These are phyloP conservation scores for Diaporthe vaccinii DNA, from an alignment of 2,329 filamentous ascomycete genomes.

Conservation along the genomic window DNA sequence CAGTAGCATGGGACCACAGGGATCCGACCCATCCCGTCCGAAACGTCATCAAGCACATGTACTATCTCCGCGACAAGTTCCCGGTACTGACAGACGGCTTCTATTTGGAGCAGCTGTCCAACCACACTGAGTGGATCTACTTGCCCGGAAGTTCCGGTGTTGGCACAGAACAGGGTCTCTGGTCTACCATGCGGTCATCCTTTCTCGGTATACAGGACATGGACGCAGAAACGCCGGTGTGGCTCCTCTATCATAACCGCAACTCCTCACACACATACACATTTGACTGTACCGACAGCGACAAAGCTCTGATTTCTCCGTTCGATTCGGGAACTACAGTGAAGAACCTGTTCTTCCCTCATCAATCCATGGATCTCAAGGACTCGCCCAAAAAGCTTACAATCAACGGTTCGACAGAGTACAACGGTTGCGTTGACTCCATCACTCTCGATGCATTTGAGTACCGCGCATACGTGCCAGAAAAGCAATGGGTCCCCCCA, in stretches of 20 bases:
- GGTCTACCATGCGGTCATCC: constrained; percentile 71
- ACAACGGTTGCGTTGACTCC: constrained; percentile 67
- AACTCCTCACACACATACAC: constrained; percentile 65
- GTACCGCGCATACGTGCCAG: constrained; percentile 71
- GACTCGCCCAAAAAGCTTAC: constrained; percentile 58
- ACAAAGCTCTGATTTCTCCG: constrained; percentile 66
- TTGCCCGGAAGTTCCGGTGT: constrained; percentile 66
- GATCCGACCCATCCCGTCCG: constrained; percentile 73
- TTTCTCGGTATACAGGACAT: constrained; percentile 57
- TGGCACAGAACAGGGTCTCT: constrained; percentile 67
- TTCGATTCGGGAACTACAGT: constrained; percentile 67
- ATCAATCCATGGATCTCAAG: constrained; percentile 66
- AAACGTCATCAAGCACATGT: constrained; percentile 73
- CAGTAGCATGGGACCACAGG: constrained; percentile 71
- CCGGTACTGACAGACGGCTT: constrained; percentile 73
- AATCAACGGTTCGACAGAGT: constrained; percentile 59
- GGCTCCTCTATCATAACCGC: constrained; percentile 65
- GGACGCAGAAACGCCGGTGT: constrained; percentile 60
- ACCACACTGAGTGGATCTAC: constrained; percentile 65
- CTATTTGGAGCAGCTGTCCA: constrained; percentile 68
- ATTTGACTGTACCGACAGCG: constrained; percentile 58
- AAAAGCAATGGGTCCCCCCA: constrained; percentile 62
- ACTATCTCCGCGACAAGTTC: constrained; percentile 68
- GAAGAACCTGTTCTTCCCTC: constrained; percentile 75
- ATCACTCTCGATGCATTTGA: constrained; percentile 67